Base-by-base conservation (phyloP, 352 stramenopile genomes). In the Phytopythium helicoides region DNA sequence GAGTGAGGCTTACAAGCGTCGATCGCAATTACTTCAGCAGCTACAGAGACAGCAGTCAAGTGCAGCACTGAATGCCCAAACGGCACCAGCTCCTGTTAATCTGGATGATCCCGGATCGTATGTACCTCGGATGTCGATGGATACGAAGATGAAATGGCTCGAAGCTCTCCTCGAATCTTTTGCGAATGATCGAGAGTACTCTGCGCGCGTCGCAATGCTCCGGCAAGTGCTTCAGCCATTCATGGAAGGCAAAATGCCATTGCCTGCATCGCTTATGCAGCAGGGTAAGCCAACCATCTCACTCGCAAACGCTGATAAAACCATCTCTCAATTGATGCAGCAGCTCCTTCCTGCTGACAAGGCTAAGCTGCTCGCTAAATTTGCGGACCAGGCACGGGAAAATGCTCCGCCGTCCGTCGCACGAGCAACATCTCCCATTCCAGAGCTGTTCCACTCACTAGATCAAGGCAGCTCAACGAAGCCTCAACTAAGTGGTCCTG, bases 101-200 rank as follows among this genome's bases (percentile, higher is more conserved):
- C 16, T 82, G 2, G 64, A 68, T 3, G 74, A 85, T 18, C 71
- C 74, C 0, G 56, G 64, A 3, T 10, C 38, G 0, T 54, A 73
- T 12, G 31, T 88, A 1, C 3, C 58, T 1, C 37, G 52, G 26
- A 82, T 88, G 75, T 64, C 59, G 18, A 47, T 76, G 7, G 68
- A 87, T n/a, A 21, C 72, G 40, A 91, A 89, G 38, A 73, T 91
- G 46, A 56, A 59, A 6, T 89, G 80, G 80, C 50, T 89, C 28
- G 73, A 91, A 9, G 62, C 60, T 15, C 52, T 88, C 23, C 33
- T 89, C 26, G 53, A 72, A 0, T 56, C 51, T 1, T 53, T 89
- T 3, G 33, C 68, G 14, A 73, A 26, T 1, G 77, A 86, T 25
- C 63, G 64, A 1, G 76, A 85, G 28, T 64, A 54, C 9, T 83